Evolutionary conservation across 179 eudicot species (phyloP), one percentile per base, ranked within the genome.

Genomic region (Vitellaria paradoxa): DNA sequence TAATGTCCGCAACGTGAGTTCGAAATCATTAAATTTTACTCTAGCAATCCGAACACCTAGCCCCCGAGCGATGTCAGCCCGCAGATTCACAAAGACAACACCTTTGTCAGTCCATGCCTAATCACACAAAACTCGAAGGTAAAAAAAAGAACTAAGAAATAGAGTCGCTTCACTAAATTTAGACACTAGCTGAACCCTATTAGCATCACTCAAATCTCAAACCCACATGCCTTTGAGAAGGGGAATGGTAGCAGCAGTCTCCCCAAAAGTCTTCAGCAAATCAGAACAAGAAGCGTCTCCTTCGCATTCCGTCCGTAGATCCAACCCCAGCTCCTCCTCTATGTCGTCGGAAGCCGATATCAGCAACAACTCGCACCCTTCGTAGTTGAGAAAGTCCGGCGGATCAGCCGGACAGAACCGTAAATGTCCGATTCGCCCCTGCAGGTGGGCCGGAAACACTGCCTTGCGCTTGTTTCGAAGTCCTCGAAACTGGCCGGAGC

Each of bases 321-420:
- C 89, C 78, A 93, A 23, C 45, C 95, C 92, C 50, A 92, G 76
- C 80, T 92, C 98, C 67, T 87, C 82, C 57, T 88, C 88, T 26
- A 90, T 76, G 64, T 90, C 84, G 72, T 92, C 97, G 0, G 95
- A 89, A 13, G 97, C 98, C 4, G 91, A 72, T 68, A 92, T 87
- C 53, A 93, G 78, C 77, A 92, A 72, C 49, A 93, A 83, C 76
- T 92, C 92, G n/a, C 98, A 92, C 21, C 98, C 98, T 76, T 92
- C 95, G 56, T 90, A 92, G 85, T 90, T 92, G 13, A 93, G 81
- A 61, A 92, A 89, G 68, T 92, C 97, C 0, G 93, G 88, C 1
- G 98, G 98, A 65, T 91, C 93, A 47, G 91, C 94, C 0, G 87
- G 82, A 26, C 30, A 63, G 62, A n/a, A 93, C 3, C 85, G 76